Percentiles rank a stretch among this genome's conserved stretches.
Conservation (phyloP, 139 green algal species). For the Spirogloea muscicola region DNA sequence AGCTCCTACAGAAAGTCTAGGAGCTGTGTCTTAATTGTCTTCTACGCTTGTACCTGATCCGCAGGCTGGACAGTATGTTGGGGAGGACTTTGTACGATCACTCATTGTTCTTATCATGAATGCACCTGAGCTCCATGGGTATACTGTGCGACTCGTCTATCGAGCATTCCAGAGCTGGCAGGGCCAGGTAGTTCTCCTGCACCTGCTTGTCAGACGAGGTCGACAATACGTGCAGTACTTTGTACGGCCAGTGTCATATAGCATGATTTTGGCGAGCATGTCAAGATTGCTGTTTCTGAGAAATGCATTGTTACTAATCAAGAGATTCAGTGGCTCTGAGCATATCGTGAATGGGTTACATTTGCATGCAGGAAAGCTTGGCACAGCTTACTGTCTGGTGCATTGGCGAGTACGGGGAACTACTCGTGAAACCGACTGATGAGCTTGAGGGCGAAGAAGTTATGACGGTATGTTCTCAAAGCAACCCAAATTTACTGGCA, state of each 20-base stretch:
- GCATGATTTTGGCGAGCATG: no score
- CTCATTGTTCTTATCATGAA: slow-evolving; percentile 86
- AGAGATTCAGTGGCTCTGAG: no score
- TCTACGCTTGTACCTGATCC: neutral
- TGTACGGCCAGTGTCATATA: no score
- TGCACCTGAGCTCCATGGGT: slow-evolving; percentile 76
- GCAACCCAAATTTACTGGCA: no score
- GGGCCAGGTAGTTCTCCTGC: slow-evolving; percentile 39
- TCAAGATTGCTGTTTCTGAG: no score
- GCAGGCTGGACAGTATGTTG: slow-evolving; percentile 51
- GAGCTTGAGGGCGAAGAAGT: slow-evolving; percentile 67
- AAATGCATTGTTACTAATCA: no score
- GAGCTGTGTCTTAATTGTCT: no score
- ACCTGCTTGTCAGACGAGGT: no score
- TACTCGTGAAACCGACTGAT: slow-evolving; percentile 62
- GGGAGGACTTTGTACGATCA: slow-evolving; percentile 74
- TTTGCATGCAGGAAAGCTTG: slow-evolving; percentile 57
- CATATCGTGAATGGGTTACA: no score
- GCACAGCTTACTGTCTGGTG: slow-evolving; percentile 69
- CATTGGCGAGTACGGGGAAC: slow-evolving; percentile 88
- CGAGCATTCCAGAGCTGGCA: slow-evolving; percentile 14
- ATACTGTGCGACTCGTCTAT: slow-evolving; percentile 50
- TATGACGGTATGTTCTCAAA: slow-evolving; percentile 42
- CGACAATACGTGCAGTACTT: no score
- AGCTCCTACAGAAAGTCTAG: no score